Conservation (phyloP, 2,329 filamentous ascomycete species). For the Ilyonectria sp. region DNA sequence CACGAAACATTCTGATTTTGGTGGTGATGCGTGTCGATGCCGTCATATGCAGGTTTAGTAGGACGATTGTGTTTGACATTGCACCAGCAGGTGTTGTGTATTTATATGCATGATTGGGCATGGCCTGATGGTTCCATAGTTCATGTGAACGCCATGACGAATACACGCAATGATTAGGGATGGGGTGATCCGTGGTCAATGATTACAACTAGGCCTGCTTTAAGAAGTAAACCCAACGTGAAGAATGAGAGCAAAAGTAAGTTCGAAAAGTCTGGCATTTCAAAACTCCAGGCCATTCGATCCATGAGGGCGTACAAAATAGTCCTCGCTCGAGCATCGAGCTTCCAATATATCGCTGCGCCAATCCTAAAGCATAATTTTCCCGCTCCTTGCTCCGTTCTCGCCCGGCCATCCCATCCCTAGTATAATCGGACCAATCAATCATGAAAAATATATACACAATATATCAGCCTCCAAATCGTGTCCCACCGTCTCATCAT, state of each 20-base stretch:
- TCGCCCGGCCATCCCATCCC: slow-evolving; percentile 36
- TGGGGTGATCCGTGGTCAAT: not conserved
- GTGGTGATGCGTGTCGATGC: too few relatives aligned
- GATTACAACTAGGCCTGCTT: not conserved
- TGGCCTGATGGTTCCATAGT: not conserved
- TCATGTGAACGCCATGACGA: not conserved
- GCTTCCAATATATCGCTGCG: slow-evolving; percentile 32
- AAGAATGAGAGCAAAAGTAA: not conserved
- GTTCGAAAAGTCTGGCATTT: slow-evolving; percentile 14
- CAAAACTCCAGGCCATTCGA: not conserved
- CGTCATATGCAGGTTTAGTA: too few relatives aligned
- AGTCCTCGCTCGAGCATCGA: slow-evolving; percentile 13
- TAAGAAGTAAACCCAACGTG: not conserved
- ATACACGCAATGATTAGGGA: not conserved
- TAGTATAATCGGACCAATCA: slow-evolving; percentile 30
- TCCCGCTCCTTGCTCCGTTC: slow-evolving; percentile 44
- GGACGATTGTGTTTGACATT: not conserved
- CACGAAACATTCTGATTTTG: too few relatives aligned
- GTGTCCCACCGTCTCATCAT: slow-evolving; percentile 24
- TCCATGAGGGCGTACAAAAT: slow-evolving; percentile 7
- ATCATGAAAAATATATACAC: slow-evolving; percentile 38
- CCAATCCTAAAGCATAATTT: slow-evolving; percentile 30
- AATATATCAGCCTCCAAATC: slow-evolving; percentile 1
- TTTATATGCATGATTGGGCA: not conserved
- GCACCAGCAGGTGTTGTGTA: not conserved